Percentiles rank a stretch among this genome's conserved stretches.
Conservation (phyloP, 1,139 yeast species). For the Zygosaccharomyces sapae region DNA sequence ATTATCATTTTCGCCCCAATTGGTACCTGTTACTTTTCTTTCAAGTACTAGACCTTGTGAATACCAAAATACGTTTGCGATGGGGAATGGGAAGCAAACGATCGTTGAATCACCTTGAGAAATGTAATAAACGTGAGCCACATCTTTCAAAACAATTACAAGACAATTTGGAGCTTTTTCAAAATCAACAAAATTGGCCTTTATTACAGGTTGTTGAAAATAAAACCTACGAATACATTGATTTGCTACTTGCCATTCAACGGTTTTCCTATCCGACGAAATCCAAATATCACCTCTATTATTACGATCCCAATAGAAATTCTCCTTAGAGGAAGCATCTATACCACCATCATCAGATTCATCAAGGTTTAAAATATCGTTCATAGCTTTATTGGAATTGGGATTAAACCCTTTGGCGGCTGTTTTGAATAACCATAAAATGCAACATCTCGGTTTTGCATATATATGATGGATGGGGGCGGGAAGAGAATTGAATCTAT, state of each 20-base stretch:
- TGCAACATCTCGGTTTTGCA: neutral
- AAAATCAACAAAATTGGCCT: slow-evolving; percentile 33
- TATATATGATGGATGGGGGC: too few relatives aligned
- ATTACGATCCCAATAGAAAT: slow-evolving; percentile 8
- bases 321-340: slow-evolving; percentile 5
- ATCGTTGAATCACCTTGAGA: slow-evolving; percentile 25
- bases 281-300: slow-evolving; percentile 29
- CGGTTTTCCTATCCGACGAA: slow-evolving; percentile 18
- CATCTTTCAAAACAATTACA: slow-evolving; percentile 26
- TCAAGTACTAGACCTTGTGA: slow-evolving; percentile 32
- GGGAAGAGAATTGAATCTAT: too few relatives aligned
- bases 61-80: slow-evolving; percentile 32
- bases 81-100: slow-evolving; percentile 31
- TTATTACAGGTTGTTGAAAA: slow-evolving; percentile 22
- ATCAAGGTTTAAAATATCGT: neutral
- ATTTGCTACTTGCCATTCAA: slow-evolving; percentile 28
- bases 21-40: slow-evolving; percentile 13
- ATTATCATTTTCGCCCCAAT: slow-evolving; percentile 7
- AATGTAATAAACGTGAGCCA: slow-evolving; percentile 30
- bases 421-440: neutral
- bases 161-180: slow-evolving; percentile 26
- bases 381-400: neutral
- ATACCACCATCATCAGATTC: neutral
- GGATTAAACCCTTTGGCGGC: slow-evolving; percentile 1
- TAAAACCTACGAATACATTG: slow-evolving; percentile 24